Evolutionary conservation across 768 basidiomycete genomes (phyloP), one percentile per base, ranked within the genome.

Genomic region (Macrolepiota dolichaula): DNA sequence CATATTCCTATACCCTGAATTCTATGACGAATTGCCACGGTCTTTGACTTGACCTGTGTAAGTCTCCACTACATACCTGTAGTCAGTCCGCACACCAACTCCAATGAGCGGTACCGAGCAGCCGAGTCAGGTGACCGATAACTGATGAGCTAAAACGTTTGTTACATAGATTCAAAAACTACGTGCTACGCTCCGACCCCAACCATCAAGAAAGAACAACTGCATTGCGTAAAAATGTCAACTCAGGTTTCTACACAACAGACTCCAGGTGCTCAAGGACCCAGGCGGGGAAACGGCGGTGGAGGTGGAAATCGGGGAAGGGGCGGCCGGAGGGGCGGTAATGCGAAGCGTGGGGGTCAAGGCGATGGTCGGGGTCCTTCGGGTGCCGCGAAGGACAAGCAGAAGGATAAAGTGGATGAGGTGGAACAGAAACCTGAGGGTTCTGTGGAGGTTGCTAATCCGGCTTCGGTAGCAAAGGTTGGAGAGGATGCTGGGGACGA

Each of bases 401-500:
- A 3, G 51, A 64, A 51, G 5, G 29, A 53, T 2, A 36, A 27
- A 49, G 49, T 29, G 49, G 27, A 32, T 38, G 12, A 25, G 17
- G 57, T 4, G 9, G 40, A 38, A 9, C 46, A 59, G 37, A 35
- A 47, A 27, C 24, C 6, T 3, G 27, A 19, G n/a, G 58, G 46
- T 13, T 15, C 15, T 13, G 22, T 17, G 35, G 49, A 32, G 29
- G 13, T 13, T 19, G 22, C 27, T 25, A 12, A 27, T 35, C 10
- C 55, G 12, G 60, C 57, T 24, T 61, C 36, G 24, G 57, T 52
- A 51, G 65, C 37, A 40, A 50, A 55, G 24, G 44, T 15, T 7
- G 60, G 17, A 51, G 55, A 49, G 19, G 37, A 24, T 44, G 51
- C 55, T n/a, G 72, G 70, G 22, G 74, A 71, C 5, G 71, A 72